Base-by-base conservation (phyloP, 306 rosid species). In the Trifolium repens region DNA sequence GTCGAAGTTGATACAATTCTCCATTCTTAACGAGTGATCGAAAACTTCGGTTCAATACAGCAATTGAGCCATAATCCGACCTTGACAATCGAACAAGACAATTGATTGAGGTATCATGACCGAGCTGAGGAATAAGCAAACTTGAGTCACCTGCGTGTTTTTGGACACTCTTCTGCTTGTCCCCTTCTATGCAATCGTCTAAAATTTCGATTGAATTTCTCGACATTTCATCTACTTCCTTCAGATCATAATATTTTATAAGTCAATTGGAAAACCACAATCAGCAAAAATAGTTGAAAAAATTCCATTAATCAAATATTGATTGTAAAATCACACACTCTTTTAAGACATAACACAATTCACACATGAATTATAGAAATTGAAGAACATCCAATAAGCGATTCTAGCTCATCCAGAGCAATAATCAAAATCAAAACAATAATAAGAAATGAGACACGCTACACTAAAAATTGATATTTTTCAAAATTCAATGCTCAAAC, bases 61-160 rank as follows among this genome's bases (percentile, higher is more conserved):
- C 91, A 50, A 91, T 71, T 9, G 81, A 85, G 9, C 90, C 91
- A 71, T 88, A 93, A 22, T 91, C 89, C 68, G 93, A 85, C 83
- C 96, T 91, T 2, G 96, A 85, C 72, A 90, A 74, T 11, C 73
- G 82, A 17, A 82, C 75, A 53, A 91, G 87, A 58, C 94, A 84
- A 49, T 72, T 54, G 50, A 91, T 80, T 49, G 96, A 83, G 17
- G 83, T 50, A 27, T 93, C 98, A 27, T 90, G 76, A 58, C 88
- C 89, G 5, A 93, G 94, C 22, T 64, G 80, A 62, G 53, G 57
- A 67, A 89, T 79, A 8, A 89, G 88, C 11, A 77, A 78, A 75
- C 75, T 72, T 8, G 73, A 32, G 79, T 87, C 85, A 24, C 73
- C 43, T 40, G 62, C 79, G 47, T 81, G 9, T 2, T 79, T 9